Percentiles rank a stretch among this genome's conserved stretches.
Conservation (phyloP, 2,329 filamentous ascomycete genomes). For the Exophiala dermatitidis region DNA sequence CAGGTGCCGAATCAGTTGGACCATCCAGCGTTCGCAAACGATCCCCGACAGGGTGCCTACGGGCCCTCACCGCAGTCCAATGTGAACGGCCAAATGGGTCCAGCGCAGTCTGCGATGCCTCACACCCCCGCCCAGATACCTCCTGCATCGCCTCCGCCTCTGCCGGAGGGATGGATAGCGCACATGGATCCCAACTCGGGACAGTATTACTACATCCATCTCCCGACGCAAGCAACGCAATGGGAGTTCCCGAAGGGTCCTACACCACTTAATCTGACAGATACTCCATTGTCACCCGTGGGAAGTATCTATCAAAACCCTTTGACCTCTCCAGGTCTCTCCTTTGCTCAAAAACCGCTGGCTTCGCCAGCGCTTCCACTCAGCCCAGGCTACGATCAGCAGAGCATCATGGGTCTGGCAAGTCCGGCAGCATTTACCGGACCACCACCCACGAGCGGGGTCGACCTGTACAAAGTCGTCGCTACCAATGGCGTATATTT, state of each 20-base stretch:
- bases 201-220: constrained; percentile 97
- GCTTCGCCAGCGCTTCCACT: constrained; percentile 76
- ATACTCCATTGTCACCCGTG: constrained; percentile 73
- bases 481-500: constrained; percentile 98
- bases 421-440: constrained; percentile 77
- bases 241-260: constrained; percentile 98
- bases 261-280: constrained; percentile 77
- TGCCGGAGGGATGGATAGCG: constrained; percentile 97
- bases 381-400: constrained; percentile 68
- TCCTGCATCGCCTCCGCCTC: constrained; percentile 77
- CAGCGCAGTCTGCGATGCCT: constrained; percentile 14
- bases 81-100: constrained; percentile 19
- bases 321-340: constrained; percentile 60
- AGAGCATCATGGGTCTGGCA: constrained; percentile 77
- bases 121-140: constrained; percentile 42
- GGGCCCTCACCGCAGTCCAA: constrained; percentile 27
- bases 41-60: constrained; percentile 49
- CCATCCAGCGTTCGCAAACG: constrained; percentile 89
- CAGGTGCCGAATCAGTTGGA: constrained; percentile 41
- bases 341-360: constrained; percentile 55
- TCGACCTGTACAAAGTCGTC: constrained; percentile 88
- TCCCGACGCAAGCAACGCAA: constrained; percentile 89
- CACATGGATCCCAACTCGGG: constrained; percentile 92
- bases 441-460: constrained; percentile 78
- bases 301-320: constrained; percentile 68